Percentiles rank a stretch among this genome's conserved stretches.
Evolutionary conservation across 768 basidiomycete genomes (phyloP).

Genomic region (Rhizopogon sp.): DNA sequence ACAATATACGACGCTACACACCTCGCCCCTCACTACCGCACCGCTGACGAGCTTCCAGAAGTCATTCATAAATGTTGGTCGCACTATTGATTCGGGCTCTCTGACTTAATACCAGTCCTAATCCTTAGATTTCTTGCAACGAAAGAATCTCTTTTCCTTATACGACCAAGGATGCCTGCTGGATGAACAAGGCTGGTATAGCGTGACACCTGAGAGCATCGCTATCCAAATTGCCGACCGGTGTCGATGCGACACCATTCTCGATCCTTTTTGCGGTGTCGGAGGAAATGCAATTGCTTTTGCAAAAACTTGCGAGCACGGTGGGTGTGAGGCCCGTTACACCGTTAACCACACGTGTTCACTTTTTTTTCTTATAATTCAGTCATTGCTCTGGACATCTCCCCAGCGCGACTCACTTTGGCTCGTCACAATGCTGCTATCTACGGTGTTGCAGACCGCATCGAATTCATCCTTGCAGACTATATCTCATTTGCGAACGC

Average conservation of each 20-base stretch:
- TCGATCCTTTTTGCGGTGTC: constrained; percentile 97
- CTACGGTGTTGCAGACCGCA: constrained; percentile 91
- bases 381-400: constrained; percentile 95
- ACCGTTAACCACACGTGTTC: neutral
- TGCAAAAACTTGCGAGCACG: constrained; percentile 91
- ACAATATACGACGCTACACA: constrained; percentile 62
- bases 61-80: constrained; percentile 80
- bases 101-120: neutral
- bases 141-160: constrained; percentile 73
- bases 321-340: constrained; percentile 37
- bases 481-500: constrained; percentile 75
- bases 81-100: neutral
- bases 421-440: constrained; percentile 92
- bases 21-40: constrained; percentile 67
- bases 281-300: constrained; percentile 98
- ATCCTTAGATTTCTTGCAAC: constrained; percentile 75
- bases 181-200: constrained; percentile 96
- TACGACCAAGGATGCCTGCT: constrained; percentile 81
- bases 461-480: constrained; percentile 89
- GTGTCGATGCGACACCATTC: constrained; percentile 77
- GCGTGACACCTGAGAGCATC: constrained; percentile 91
- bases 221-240: constrained; percentile 91
- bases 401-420: constrained; percentile 77
- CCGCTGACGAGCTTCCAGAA: constrained; percentile 63
- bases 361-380: neutral